Conservation (phyloP, 73 alveolate species). For the Tetrahymena elliotti region DNA sequence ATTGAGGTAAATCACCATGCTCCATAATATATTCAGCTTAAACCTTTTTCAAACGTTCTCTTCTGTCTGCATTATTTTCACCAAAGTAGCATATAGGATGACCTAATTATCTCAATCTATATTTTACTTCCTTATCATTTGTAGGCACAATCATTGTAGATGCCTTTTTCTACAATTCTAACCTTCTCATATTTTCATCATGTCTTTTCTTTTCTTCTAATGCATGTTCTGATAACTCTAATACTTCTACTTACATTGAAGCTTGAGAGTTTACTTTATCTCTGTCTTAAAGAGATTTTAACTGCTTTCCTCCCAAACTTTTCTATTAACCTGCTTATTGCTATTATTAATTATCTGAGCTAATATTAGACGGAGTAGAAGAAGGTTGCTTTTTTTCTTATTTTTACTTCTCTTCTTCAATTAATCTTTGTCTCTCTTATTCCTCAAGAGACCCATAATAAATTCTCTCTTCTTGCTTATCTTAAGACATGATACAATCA, state of each 20-base stretch:
- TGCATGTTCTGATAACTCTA: neutral
- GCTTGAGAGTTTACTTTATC: neutral
- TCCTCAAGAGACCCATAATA: conserved; percentile 6
- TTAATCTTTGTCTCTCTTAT: conserved; percentile 16
- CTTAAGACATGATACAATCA: neutral
- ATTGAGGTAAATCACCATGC: conserved; percentile 19
- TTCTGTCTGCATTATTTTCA: conserved; percentile 22
- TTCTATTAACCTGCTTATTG: conserved; percentile 2
- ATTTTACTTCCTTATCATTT: neutral
- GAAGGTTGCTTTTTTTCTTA: neutral
- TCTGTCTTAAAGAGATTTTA: neutral
- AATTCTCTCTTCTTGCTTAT: neutral
- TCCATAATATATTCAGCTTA: conserved; percentile 22
- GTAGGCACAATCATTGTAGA: conserved; percentile 17
- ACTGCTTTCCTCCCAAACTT: conserved; percentile 6
- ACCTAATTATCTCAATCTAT: conserved; percentile 25
- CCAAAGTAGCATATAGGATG: conserved; percentile 32
- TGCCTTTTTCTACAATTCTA: neutral
- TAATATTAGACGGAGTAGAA: neutral
- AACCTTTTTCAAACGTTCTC: conserved; percentile 9
- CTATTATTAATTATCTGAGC: neutral
- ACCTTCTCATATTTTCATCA: neutral
- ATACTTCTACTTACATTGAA: neutral
- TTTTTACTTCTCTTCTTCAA: neutral
- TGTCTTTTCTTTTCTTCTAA: neutral